A percentile compares a stretch with the other conserved stretches of the same genome.
Conservation (phyloP, 2,329 filamentous ascomycete genomes). For the Aphanocladium album region DNA sequence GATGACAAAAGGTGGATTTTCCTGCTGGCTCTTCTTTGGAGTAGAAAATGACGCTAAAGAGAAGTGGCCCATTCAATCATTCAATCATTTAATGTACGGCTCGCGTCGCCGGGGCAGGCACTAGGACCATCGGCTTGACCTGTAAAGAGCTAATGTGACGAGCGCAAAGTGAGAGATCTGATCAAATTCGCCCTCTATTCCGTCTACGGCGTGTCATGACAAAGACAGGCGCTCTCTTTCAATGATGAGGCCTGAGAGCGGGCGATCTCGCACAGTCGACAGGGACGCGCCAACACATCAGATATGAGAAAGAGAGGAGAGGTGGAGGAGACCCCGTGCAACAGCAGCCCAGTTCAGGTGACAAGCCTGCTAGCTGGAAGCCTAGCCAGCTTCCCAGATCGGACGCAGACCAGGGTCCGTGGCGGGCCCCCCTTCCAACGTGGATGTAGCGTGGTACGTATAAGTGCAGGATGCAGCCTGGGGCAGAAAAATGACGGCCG, state of each 20-base stretch:
- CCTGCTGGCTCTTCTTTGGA: neutral
- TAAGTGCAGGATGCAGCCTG: neutral
- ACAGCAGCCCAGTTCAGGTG: neutral
- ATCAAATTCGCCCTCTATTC: neutral
- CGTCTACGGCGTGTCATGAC: neutral
- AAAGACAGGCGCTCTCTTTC: neutral
- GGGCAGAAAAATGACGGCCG: neutral
- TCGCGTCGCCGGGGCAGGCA: neutral
- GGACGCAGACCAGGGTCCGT: constrained; percentile 7
- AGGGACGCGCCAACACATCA: neutral
- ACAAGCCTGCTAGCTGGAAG: neutral
- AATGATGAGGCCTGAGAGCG: neutral
- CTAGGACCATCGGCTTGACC: neutral
- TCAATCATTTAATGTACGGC: neutral
- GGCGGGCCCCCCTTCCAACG: constrained; percentile 1
- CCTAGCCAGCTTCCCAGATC: constrained; percentile 7
- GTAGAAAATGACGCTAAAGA: neutral
- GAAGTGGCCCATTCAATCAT: too few relatives aligned
- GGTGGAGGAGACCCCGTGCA: neutral
- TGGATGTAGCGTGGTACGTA: constrained; percentile 5
- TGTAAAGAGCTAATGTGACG: neutral
- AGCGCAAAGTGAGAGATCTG: neutral
- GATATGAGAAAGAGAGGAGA: neutral
- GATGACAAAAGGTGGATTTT: neutral
- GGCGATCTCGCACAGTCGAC: neutral